Conservation (phyloP, 148 eudicot species). For the Rhododendron molle region DNA sequence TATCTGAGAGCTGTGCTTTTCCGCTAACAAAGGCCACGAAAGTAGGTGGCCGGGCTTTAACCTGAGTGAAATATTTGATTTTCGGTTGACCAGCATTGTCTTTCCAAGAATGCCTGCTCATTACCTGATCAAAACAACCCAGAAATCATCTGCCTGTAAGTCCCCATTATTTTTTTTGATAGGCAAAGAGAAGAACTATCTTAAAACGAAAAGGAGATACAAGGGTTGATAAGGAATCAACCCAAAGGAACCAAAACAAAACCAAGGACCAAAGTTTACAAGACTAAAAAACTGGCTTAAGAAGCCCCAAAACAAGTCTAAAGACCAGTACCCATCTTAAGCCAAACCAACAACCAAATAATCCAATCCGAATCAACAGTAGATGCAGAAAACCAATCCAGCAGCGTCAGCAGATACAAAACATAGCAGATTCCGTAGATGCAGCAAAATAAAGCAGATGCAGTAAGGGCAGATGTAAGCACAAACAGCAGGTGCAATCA, state of each 20-base stretch:
- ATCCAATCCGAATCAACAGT: neutral
- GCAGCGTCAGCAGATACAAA: neutral
- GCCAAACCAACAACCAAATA: neutral
- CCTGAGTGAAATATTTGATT: conserved; percentile 92
- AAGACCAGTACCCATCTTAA: neutral
- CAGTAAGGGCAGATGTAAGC: neutral
- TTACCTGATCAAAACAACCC: conserved; percentile 43
- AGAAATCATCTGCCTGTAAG: neutral
- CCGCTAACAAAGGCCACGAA: conserved; percentile 89
- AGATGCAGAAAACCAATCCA: neutral
- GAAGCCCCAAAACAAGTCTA: neutral
- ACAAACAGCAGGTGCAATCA: neutral
- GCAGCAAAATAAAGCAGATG: neutral
- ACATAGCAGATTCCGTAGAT: neutral
- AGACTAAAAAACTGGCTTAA: neutral
- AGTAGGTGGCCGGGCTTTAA: conserved; percentile 97
- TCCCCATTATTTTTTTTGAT: neutral
- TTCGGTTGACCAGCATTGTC: conserved; percentile 81
- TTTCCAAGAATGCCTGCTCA: conserved; percentile 99
- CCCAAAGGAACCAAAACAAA: neutral
- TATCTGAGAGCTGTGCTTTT: conserved; percentile 62
- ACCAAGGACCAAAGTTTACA: neutral
- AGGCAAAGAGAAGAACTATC: neutral
- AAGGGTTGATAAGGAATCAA: neutral
- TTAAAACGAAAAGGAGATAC: neutral